Conservation (phyloP, 192 early-diverging fungal genomes). For the Podochytrium sp. region DNA sequence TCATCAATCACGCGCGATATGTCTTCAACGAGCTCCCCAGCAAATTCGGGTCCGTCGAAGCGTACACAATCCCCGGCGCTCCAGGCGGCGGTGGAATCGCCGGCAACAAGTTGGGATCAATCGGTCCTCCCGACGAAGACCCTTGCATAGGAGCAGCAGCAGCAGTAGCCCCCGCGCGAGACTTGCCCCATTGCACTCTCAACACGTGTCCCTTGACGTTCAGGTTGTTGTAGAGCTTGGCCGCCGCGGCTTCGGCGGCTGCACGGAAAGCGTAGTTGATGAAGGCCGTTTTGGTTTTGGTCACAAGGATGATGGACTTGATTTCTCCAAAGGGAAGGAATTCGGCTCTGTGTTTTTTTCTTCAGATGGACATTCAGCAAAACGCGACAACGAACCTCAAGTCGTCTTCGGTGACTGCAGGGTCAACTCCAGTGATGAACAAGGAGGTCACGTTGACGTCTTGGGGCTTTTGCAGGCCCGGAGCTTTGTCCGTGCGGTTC, state of each 20-base stretch:
- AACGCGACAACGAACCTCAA: conserved; percentile 53
- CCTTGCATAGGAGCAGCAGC: neutral
- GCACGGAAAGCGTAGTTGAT: conserved; percentile 82
- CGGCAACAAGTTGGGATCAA: conserved; percentile 28
- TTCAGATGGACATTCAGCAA: conserved; percentile 10
- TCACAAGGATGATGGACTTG: conserved; percentile 80
- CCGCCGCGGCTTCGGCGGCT: conserved; percentile 81
- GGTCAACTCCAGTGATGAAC: conserved; percentile 83
- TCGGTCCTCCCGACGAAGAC: neutral
- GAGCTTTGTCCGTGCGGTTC: conserved; percentile 50
- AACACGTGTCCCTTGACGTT: conserved; percentile 73
- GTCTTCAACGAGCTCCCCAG: conserved; percentile 32
- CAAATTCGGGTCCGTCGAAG: conserved; percentile 28
- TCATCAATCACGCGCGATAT: conserved; percentile 11
- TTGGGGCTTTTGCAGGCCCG: conserved; percentile 65
- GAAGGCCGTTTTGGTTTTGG: conserved; percentile 86
- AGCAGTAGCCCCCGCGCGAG: conserved; percentile 18
- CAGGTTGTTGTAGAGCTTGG: conserved; percentile 70
- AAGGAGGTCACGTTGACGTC: conserved; percentile 85
- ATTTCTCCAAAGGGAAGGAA: conserved; percentile 90
- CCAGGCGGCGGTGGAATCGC: conserved; percentile 35
- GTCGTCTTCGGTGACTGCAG: conserved; percentile 70
- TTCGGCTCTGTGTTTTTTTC: conserved; percentile 44
- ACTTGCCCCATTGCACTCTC: conserved; percentile 82
- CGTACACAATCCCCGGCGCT: conserved; percentile 25